Evolutionary conservation across 1,284 basidiomycete genomes (phyloP).

Genomic region (Malassezia cuniculi): DNA sequence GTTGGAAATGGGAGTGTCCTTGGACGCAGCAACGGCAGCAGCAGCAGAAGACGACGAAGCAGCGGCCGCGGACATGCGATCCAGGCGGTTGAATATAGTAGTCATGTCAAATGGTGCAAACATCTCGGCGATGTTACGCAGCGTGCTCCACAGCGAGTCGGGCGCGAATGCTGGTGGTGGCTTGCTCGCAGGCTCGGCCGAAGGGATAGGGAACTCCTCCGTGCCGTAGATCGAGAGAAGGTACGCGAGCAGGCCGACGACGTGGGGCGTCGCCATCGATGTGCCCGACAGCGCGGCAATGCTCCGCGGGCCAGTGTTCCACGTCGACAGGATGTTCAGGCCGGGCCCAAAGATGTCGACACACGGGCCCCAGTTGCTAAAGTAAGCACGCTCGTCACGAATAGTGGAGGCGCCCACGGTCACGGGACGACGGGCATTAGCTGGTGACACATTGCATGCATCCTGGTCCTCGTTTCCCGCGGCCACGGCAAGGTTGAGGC

Average conservation of each 20-base stretch:
- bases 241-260: conserved; percentile 44
- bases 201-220: conserved; percentile 24
- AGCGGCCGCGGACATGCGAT: no score
- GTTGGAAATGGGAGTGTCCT: no score
- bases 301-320: conserved; percentile 48
- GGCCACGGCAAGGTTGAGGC: conserved; percentile 66
- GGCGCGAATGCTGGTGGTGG: conserved; percentile 15
- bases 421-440: conserved; percentile 54
- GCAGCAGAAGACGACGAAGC: no score
- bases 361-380: conserved; percentile 54
- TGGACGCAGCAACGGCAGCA: no score
- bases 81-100: no score
- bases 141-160: no score
- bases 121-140: no score
- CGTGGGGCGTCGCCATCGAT: conserved; percentile 54
- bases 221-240: conserved; percentile 55
- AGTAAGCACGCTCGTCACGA: conserved; percentile 69
- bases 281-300: conserved; percentile 59
- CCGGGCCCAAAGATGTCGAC: conserved; percentile 74
- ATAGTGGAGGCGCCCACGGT: conserved; percentile 56
- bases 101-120: no score
- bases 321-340: conserved; percentile 55
- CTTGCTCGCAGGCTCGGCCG: conserved; percentile 12
- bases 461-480: conserved; percentile 65
- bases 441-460: conserved; percentile 71